Base-by-base conservation (phyloP, 805 yeast species). In the Lachancea nothofagi region DNA sequence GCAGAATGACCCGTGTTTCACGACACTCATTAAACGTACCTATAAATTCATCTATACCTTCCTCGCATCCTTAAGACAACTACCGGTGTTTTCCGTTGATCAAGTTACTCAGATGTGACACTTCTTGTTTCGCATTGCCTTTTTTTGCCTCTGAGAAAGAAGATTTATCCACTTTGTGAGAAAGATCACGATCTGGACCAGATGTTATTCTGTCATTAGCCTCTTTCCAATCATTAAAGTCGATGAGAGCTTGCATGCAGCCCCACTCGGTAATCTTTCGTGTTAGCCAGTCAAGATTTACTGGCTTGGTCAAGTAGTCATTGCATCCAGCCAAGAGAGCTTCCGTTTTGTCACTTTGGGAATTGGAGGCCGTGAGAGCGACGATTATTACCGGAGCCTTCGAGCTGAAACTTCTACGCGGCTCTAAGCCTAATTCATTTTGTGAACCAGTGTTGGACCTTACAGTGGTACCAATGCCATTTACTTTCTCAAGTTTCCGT, bases 181-280 rank as follows among this genome's bases (percentile, higher is more conserved):
- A 32, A 21, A 10, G 7, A 20, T 13, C n/a, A 13, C 20, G 6
- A 19, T 35, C 38, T 14, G 9, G 7, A 20, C 20, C n/a, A 13
- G 38, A 19, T 3, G 9, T 12, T 18, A 27, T 12, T 8, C 24
- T 27, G 7, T 35, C 38, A 21, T 28, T 14, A 13, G 17, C 29
- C 21, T 35, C 38, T 19, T 75, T 78, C 94, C 97, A 93, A 27
- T 94, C 90, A 58, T 93, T 96, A 61, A 83, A 90, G 62, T 90
- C 95, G 59, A 90, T 89, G 36, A 90, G 66, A 1, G 97, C 97
- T 64, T 90, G 98, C 97, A 90, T 90, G 62, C 97, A 90, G 0
- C 98, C 97, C 97, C 97, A 93, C 62, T 90, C 97, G 0, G 88
- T 83, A 38, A 93, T 84, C 63, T 93, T 93, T 55, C 85, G 86